Evolutionary conservation across 345 rosid species (phyloP).

Genomic region (Firmiana major): DNA sequence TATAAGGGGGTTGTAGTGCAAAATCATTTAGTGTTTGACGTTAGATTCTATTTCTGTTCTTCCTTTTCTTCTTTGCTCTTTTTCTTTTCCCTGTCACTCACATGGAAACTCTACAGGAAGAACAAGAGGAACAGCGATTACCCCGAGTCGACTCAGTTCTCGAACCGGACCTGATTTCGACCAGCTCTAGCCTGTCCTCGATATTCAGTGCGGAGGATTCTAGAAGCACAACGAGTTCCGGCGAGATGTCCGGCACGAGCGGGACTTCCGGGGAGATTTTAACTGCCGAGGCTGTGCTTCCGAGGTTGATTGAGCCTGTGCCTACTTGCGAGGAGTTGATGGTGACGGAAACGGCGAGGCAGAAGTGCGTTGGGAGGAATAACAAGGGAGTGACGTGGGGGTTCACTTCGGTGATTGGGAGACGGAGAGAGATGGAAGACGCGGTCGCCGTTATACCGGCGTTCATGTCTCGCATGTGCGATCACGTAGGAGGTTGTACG

Average conservation of each 20-base stretch:
- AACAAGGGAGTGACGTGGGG: slow-evolving; percentile 50
- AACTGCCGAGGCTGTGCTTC: slow-evolving; percentile 22
- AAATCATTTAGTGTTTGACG: no score
- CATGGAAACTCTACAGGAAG: slow-evolving; percentile 31
- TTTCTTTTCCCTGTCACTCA: background rate
- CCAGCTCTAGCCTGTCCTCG: slow-evolving; percentile 31
- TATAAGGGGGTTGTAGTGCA: no score
- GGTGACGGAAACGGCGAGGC: slow-evolving; percentile 12
- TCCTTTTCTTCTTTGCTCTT: background rate
- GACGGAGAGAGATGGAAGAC: slow-evolving; percentile 73
- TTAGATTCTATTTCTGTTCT: background rate
- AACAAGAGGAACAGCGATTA: slow-evolving; percentile 23
- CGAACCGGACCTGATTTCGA: slow-evolving; percentile 23
- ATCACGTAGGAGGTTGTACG: slow-evolving; percentile 46
- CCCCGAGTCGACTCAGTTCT: slow-evolving; percentile 30
- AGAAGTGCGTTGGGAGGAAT: slow-evolving; percentile 39
- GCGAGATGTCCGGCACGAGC: slow-evolving; percentile 31
- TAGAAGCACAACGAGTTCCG: slow-evolving; percentile 33
- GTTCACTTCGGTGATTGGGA: slow-evolving; percentile 45
- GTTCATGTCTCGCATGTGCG: slow-evolving; percentile 42
- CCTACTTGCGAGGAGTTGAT: slow-evolving; percentile 1
- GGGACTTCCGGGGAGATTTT: slow-evolving; percentile 55
- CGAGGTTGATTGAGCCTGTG: slow-evolving; percentile 11
- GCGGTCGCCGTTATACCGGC: slow-evolving; percentile 46
- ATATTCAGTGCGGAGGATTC: slow-evolving; percentile 31